Evolutionary conservation across 257 asterid genomes (phyloP).

Genomic region (Nicotiana knightiana): DNA sequence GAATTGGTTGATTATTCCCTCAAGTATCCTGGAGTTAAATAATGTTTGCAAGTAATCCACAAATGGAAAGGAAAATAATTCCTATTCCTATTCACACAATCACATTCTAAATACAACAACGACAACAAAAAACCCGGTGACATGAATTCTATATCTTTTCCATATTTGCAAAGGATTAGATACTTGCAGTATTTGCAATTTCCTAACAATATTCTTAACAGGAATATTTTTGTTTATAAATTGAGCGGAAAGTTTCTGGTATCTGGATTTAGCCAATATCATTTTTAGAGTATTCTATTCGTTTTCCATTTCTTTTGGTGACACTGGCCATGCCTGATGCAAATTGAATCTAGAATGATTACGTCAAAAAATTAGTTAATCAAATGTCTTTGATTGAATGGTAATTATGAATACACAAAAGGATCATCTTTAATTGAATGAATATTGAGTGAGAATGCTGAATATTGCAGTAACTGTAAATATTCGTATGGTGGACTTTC

Average conservation of each 20-base stretch:
- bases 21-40: neutral
- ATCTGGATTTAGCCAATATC: neutral
- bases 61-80: neutral
- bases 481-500: neutral
- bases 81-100: neutral
- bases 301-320: neutral
- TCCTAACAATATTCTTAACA: neutral
- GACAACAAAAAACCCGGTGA: neutral
- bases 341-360: neutral
- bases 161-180: neutral
- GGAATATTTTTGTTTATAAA: neutral
- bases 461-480: neutral
- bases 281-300: neutral
- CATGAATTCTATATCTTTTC: neutral
- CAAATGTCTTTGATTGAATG: neutral
- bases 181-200: too few relatives aligned
- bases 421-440: neutral
- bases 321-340: neutral
- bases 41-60: neutral
- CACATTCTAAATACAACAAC: too few relatives aligned
- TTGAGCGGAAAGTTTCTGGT: neutral
- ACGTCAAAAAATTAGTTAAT: too few relatives aligned
- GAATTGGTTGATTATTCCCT: neutral
- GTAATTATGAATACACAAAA: neutral
- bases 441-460: neutral